phyloP scores from a whole-genome alignment of 352 stramenopile species.

The Phytopythium oedochilum region DNA sequence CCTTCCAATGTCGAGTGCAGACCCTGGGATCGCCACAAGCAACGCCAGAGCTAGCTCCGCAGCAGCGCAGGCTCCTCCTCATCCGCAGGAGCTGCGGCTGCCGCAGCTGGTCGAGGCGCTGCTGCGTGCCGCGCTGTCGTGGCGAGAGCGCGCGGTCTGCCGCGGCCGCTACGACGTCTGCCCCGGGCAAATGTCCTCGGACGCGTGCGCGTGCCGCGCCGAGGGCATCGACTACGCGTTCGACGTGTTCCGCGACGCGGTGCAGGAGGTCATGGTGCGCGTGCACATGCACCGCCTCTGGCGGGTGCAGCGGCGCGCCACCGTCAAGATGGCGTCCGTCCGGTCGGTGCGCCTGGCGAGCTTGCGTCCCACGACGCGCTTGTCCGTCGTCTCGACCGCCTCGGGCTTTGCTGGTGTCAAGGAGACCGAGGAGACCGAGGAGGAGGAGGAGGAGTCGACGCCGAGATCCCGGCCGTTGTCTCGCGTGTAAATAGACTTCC shows the following conservation, averaged over 20 bases:
- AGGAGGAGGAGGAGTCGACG: too few species aligned
- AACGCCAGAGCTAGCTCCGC: too few species aligned
- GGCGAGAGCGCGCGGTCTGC: slow-evolving; percentile 46
- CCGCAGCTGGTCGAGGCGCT: slow-evolving; percentile 52
- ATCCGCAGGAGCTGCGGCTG: slow-evolving; percentile 27
- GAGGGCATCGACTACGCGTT: slow-evolving; percentile 29
- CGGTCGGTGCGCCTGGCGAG: neutral
- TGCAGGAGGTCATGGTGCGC: slow-evolving; percentile 36
- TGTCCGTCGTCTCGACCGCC: neutral
- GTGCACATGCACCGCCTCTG: slow-evolving; percentile 26
- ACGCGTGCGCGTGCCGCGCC: slow-evolving; percentile 30
- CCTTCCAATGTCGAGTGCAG: slow-evolving; percentile 21
- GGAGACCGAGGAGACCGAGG: too few species aligned
- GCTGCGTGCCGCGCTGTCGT: slow-evolving; percentile 38
- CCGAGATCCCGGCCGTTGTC: too few species aligned
- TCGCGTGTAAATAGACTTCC: too few species aligned
- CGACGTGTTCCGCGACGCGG: slow-evolving; percentile 32
- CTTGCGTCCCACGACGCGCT: neutral
- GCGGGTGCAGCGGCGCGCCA: slow-evolving; percentile 19
- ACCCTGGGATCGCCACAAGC: too few species aligned
- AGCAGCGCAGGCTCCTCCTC: too few species aligned
- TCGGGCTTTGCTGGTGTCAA: neutral
- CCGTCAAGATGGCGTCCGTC: slow-evolving; percentile 26
- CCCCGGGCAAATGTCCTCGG: slow-evolving; percentile 36
- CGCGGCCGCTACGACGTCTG: slow-evolving; percentile 50